Evolutionary conservation across 805 yeast species (phyloP), one percentile per base, ranked within the genome.

Genomic region (Candida bentonensis): DNA sequence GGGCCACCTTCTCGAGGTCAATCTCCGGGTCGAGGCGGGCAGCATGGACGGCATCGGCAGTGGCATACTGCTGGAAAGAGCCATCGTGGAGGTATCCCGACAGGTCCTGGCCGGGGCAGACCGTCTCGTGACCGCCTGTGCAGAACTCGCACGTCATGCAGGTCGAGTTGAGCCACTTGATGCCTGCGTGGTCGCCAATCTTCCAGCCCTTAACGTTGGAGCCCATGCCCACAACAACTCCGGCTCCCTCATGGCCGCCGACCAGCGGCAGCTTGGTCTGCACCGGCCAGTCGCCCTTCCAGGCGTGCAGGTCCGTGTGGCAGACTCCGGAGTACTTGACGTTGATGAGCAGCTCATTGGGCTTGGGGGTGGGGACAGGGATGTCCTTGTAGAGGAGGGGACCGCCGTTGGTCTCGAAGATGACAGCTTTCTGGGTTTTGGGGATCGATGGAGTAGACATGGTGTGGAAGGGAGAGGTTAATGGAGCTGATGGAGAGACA

Each of bases 261-360:
- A 82, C 87, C 53, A 82, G 67, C 21, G 92, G 89, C 48, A 79
- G 69, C 60, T 79, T 79, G 52, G 80, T 74, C 51, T 67, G 74
- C 62, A 81, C 69, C 43, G 94, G 92, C 94, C 94, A 85, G 68
- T 86, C 95, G 58, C 94, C 94, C 62, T 82, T 76, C 88, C 92
- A 83, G 45, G 94, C 94, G 69, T 86, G 95, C 62, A 86, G 74
- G 61, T 85, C 95, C 28, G 95, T 84, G 72, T 87, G 95, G 67
- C 95, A 85, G 46, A 85, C 94, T 66, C 95, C 95, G 22, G 94
- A 77, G 72, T 79, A 85, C 67, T 77, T 78, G 64, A 86, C 78
- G 63, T 86, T 78, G 66, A 86, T 70, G 61, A 86, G 72, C 53
- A 85, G 70, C 66, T 85, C 88, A 60, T 78, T 79, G 48, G 84